Evolutionary conservation across 768 basidiomycete genomes (phyloP), one percentile per base, ranked within the genome.

Genomic region (Mrakia hoshinonis): DNA sequence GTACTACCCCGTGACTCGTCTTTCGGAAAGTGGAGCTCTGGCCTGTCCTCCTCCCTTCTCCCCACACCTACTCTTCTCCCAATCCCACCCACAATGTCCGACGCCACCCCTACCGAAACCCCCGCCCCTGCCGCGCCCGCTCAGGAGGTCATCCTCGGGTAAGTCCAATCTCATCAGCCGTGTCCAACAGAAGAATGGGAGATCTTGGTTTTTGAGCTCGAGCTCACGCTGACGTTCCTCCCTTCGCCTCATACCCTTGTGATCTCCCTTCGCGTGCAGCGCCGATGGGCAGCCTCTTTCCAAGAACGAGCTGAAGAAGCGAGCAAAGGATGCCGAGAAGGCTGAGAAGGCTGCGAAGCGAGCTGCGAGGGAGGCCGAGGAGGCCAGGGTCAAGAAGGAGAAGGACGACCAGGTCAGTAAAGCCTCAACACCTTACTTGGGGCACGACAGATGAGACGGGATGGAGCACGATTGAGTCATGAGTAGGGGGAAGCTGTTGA

Each of bases 271-370:
- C 49, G 4, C 24, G 4, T 46, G 0, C 52, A 73, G 72, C 24
- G 39, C 43, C 24, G 79, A 76, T n/a, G 81, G 78, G 18, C 74
- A 76, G 62, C 77, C 80, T 38, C 91, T 87, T 9, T 86, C 88
- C 68, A 97, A 96, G 82, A 90, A 83, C 76, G 92, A 94, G 76
- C 79, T 92, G 71, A 97, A 98, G 83, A 93, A 92, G 81, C 86
- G 87, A 39, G 89, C 89, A 39, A 97, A 96, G 80, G 89, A 89
- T 60, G 88, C 87, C 15, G 91, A 93, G 81, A 97, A 73, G 72
- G 72, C 72, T 11, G 62, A 46, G 18, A 73, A 73, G 67, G 67
- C 58, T 7, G 72, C 72, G 26, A 31, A 43, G n/a, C 60, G 67
- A n/a, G 43, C 39, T 15, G 61, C 36, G 0, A 46, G 60, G n/a